These are phyloP conservation scores for Yamadazyma dendronema DNA, from an alignment of 1,139 yeast genomes.

Conservation along the genomic window DNA sequence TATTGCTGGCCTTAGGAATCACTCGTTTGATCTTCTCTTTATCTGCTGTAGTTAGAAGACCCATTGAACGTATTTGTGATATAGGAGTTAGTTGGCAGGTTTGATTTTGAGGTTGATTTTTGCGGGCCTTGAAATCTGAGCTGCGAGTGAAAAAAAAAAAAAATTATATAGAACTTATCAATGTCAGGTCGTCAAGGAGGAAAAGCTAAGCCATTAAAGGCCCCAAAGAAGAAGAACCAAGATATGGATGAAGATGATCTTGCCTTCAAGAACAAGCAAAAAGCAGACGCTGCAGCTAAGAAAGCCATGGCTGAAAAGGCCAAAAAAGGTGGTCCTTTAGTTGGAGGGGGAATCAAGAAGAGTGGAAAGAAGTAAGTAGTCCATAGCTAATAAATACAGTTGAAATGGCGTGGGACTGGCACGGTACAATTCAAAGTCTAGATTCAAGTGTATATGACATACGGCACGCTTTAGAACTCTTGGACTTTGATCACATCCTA, in stretches of 20 bases:
- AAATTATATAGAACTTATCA: too few species aligned
- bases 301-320: conserved; percentile 89
- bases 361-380: conserved; percentile 52
- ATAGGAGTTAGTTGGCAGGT: neutral
- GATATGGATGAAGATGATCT: conserved; percentile 81
- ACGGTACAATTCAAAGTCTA: too few species aligned
- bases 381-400: neutral
- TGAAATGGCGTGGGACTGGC: too few species aligned
- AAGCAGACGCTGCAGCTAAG: conserved; percentile 90
- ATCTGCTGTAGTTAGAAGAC: conserved; percentile 62
- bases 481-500: too few species aligned
- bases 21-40: conserved; percentile 87
- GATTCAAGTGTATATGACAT: too few species aligned
- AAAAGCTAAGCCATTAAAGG: conserved; percentile 65
- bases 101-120: neutral
- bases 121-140: neutral
- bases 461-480: too few species aligned
- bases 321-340: conserved; percentile 84
- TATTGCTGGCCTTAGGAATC: conserved; percentile 84
- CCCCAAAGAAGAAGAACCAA: conserved; percentile 70
- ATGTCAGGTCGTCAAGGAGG: conserved; percentile 81
- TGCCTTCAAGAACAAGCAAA: conserved; percentile 91
- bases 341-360: conserved; percentile 95
- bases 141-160: neutral
- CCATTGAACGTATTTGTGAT: too few species aligned